phyloP scores from a whole-genome alignment of 2,329 filamentous ascomycete species.

The Daldinia sp. region DNA sequence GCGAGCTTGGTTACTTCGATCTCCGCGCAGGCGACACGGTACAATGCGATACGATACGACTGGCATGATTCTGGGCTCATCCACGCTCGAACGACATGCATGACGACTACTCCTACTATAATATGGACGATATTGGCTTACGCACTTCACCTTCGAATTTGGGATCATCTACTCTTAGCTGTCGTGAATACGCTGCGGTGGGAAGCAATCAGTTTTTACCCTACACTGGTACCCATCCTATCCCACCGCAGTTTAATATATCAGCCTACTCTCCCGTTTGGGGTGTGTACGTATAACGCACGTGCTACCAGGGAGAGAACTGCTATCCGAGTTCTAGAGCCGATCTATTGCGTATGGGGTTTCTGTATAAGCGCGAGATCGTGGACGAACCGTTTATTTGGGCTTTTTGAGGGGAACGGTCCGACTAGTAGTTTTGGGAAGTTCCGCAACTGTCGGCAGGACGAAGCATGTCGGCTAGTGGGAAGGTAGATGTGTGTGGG shows the following conservation, averaged over 20 bases:
- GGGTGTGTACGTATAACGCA: not conserved
- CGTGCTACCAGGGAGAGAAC: not conserved
- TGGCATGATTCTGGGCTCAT: constrained; percentile 1
- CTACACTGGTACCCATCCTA: not conserved
- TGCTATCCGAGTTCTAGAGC: not conserved
- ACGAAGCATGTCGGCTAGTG: constrained; percentile 3
- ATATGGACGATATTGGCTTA: not conserved
- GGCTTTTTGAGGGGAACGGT: constrained; percentile 2
- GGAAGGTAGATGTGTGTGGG: not conserved
- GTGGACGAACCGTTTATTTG: not conserved
- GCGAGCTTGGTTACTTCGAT: not conserved
- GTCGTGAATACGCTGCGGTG: not conserved
- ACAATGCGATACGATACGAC: not conserved
- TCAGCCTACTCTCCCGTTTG: not conserved
- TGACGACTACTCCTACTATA: not conserved
- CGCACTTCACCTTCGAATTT: not conserved
- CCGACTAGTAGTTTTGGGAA: not conserved
- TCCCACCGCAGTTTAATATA: constrained; percentile 6
- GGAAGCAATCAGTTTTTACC: not conserved
- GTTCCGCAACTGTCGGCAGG: not conserved
- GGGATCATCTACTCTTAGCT: not conserved
- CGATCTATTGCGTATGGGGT: not conserved
- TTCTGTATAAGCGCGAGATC: not conserved
- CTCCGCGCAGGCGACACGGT: not conserved
- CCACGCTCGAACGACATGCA: not conserved